These are phyloP conservation scores for Pythium guiyangense DNA, from an alignment of 352 stramenopile genomes.

Conservation along the genomic window DNA sequence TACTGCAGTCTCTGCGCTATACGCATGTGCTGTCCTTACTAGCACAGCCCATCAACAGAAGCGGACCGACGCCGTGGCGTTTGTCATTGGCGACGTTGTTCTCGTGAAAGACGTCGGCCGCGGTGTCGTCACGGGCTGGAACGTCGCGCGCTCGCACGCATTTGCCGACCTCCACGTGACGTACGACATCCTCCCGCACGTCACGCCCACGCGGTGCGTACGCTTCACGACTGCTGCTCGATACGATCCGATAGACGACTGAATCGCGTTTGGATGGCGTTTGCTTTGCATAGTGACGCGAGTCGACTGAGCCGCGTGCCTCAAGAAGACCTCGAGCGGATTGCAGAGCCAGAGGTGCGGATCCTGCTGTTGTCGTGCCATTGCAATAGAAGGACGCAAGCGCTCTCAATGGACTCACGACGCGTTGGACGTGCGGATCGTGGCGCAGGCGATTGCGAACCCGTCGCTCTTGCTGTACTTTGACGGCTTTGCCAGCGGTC, in stretches of 20 bases:
- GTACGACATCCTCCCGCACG: slow-evolving; percentile 71
- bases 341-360: slow-evolving; percentile 41
- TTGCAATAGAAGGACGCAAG: not conserved
- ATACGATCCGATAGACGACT: too few relatives aligned
- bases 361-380: not conserved
- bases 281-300: slow-evolving; percentile 32
- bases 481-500: slow-evolving; percentile 57
- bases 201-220: slow-evolving; percentile 35
- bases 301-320: slow-evolving; percentile 51
- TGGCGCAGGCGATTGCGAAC: slow-evolving; percentile 45
- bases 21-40: too few relatives aligned
- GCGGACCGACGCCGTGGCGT: slow-evolving; percentile 44
- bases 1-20: not conserved
- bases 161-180: slow-evolving; percentile 35
- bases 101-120: slow-evolving; percentile 41
- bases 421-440: too few relatives aligned
- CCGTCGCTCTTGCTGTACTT: slow-evolving; percentile 72
- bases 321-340: slow-evolving; percentile 45
- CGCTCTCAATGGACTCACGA: too few relatives aligned
- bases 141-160: slow-evolving; percentile 26
- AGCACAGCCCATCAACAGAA: too few relatives aligned
- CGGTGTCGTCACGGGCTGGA: slow-evolving; percentile 68
- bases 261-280: too few relatives aligned
- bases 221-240: slow-evolving; percentile 27
- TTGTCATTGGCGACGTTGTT: slow-evolving; percentile 67